A percentile compares a stretch with the other conserved stretches of the same genome.
Evolutionary conservation across 257 asterid species (phyloP).

Genomic region (Capsicum baccatum): DNA sequence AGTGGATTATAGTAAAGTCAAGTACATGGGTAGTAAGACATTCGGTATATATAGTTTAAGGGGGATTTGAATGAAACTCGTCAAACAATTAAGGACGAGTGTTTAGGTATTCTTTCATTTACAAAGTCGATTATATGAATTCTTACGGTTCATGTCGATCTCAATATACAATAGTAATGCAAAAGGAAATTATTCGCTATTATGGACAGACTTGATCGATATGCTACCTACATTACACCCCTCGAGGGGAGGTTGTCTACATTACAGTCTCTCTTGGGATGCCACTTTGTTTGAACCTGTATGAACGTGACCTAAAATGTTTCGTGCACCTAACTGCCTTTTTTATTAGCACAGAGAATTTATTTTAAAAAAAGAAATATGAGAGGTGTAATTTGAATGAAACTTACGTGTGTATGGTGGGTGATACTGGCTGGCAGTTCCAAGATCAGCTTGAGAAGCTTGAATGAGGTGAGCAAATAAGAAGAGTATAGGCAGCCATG

Average conservation of each 20-base stretch:
- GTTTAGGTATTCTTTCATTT: too few species aligned
- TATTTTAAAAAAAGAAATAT: background rate
- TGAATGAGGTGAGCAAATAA: slow-evolving; percentile 22
- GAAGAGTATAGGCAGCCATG: slow-evolving; percentile 35
- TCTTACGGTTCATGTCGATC: background rate
- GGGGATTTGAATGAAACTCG: too few species aligned
- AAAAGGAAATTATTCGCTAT: background rate
- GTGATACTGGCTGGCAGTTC: slow-evolving; percentile 58
- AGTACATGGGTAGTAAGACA: background rate
- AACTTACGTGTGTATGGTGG: slow-evolving; percentile 79
- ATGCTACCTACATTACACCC: background rate
- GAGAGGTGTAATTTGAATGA: background rate
- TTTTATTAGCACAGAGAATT: background rate
- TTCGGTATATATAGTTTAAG: too few species aligned
- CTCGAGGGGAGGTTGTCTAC: background rate
- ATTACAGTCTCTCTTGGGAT: background rate
- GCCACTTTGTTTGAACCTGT: background rate
- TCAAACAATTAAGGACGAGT: background rate
- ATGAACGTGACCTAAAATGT: background rate
- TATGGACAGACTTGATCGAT: background rate
- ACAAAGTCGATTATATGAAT: background rate
- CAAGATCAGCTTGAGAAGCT: slow-evolving; percentile 57
- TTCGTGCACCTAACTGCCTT: background rate
- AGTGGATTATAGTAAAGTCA: background rate
- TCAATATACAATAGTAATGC: too few species aligned